phyloP scores from a whole-genome alignment of 179 eudicot species.

The Heliamphora pulchella region DNA sequence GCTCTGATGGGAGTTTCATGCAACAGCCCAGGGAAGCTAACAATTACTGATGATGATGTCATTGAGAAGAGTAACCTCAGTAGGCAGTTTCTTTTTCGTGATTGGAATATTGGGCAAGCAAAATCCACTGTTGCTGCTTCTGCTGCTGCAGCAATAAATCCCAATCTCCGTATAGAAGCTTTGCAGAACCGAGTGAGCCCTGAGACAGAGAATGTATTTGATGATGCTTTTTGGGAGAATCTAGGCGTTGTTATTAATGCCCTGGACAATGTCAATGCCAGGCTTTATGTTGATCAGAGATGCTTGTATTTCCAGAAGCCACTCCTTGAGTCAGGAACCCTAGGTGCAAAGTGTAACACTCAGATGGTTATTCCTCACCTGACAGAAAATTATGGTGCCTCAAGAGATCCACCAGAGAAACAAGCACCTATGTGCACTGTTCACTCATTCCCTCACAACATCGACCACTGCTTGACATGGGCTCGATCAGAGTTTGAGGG shows the following conservation, averaged over 20 bases:
- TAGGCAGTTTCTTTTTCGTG: constrained; percentile 91
- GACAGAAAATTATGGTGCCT: constrained; percentile 95
- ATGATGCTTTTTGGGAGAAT: constrained; percentile 91
- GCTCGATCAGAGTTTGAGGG: constrained; percentile 97
- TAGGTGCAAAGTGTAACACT: constrained; percentile 89
- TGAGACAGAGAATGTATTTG: constrained; percentile 85
- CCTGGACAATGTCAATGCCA: constrained; percentile 81
- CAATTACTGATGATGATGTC: constrained; percentile 95
- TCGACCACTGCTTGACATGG: constrained; percentile 97
- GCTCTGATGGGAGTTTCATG: constrained; percentile 95
- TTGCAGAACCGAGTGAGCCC: constrained; percentile 87
- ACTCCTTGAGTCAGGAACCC: constrained; percentile 90
- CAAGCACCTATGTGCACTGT: constrained; percentile 99
- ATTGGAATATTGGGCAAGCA: constrained; percentile 96
- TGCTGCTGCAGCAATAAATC: constrained; percentile 66
- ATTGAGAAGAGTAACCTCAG: constrained; percentile 93
- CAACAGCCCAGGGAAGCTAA: constrained; percentile 53
- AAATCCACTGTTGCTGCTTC: constrained; percentile 94
- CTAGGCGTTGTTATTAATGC: constrained; percentile 63
- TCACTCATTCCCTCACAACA: constrained; percentile 93
- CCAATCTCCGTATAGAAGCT: constrained; percentile 54
- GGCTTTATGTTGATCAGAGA: constrained; percentile 77
- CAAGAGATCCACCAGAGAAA: constrained; percentile 97
- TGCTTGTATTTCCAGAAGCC: constrained; percentile 95
- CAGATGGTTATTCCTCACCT: constrained; percentile 96